These are phyloP conservation scores for Aspergillus ochraceus DNA, from an alignment of 2,329 filamentous ascomycete species.

Conservation along the genomic window DNA sequence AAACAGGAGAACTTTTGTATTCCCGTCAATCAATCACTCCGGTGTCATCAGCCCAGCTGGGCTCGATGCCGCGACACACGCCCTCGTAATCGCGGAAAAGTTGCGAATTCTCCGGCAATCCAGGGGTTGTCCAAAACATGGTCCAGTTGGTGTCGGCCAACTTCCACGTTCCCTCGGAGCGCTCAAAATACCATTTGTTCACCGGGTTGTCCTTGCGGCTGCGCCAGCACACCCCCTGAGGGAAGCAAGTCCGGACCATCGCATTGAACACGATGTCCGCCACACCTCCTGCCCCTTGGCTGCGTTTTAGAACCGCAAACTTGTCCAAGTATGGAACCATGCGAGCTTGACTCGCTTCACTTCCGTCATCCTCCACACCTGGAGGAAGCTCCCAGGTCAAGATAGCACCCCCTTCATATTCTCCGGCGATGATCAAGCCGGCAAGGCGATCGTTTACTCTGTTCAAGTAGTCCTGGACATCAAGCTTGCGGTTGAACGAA, in stretches of 20 bases:
- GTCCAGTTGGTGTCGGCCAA: constrained; percentile 83
- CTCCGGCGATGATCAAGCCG: constrained; percentile 89
- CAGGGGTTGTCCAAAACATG: constrained; percentile 94
- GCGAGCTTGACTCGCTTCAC: constrained; percentile 55
- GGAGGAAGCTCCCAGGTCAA: constrained; percentile 87
- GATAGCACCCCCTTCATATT: constrained; percentile 94
- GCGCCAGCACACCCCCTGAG: constrained; percentile 86
- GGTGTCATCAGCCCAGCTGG: constrained; percentile 49
- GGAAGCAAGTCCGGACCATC: constrained; percentile 89
- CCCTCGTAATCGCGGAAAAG: constrained; percentile 69
- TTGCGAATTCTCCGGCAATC: constrained; percentile 55
- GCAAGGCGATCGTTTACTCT: constrained; percentile 81
- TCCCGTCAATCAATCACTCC: constrained; percentile 53
- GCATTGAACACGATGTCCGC: constrained; percentile 96
- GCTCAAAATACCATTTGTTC: constrained; percentile 99
- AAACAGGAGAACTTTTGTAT: neutral
- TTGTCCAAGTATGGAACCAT: constrained; percentile 95
- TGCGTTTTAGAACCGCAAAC: constrained; percentile 86
- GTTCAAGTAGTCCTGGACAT: constrained; percentile 77
- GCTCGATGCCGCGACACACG: constrained; percentile 65
- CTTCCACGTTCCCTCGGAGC: constrained; percentile 80
- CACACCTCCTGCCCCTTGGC: constrained; percentile 87
- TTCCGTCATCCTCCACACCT: constrained; percentile 55
- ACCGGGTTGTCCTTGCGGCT: constrained; percentile 89
- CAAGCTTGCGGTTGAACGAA: constrained; percentile 82